These are phyloP conservation scores for Orbilia oligospora DNA, from an alignment of 2,329 filamentous ascomycete species.

Conservation along the genomic window DNA sequence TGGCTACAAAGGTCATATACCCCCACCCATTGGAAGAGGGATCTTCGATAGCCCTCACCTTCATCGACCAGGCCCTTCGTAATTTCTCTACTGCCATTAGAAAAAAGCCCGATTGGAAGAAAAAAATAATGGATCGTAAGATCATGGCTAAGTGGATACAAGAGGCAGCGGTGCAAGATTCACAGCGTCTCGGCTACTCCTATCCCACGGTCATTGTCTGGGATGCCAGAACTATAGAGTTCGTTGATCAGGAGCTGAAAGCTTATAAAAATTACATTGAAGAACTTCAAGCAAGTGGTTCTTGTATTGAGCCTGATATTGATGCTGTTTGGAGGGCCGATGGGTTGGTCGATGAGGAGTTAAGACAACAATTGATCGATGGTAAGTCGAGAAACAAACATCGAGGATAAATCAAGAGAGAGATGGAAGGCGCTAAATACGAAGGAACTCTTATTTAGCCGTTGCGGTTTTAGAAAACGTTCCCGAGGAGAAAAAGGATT, in stretches of 20 bases:
- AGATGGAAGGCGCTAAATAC: neutral
- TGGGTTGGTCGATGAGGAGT: slow-evolving; percentile 15
- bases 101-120: slow-evolving; percentile 13
- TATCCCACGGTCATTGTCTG: neutral
- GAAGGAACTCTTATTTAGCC: neutral
- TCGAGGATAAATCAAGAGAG: neutral
- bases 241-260: slow-evolving; percentile 21
- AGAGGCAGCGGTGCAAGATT: slow-evolving; percentile 3
- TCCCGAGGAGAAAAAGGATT: slow-evolving; percentile 72
- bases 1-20: neutral
- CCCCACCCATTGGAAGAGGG: neutral
- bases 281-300: neutral
- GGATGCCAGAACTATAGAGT: neutral
- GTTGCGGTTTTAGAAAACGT: slow-evolving; percentile 69
- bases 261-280: slow-evolving; percentile 8
- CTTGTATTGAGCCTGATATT: slow-evolving; percentile 44
- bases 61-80: slow-evolving; percentile 1
- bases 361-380: slow-evolving; percentile 28
- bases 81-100: neutral
- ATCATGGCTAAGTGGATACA: slow-evolving; percentile 17
- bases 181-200: neutral
- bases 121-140: slow-evolving; percentile 11
- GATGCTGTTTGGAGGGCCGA: slow-evolving; percentile 41
- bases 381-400: neutral
- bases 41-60: neutral